A percentile compares a stretch with the other conserved stretches of the same genome.
Conservation (phyloP, 192 early-diverging fungal genomes). For the Cladochytrium replicatum region DNA sequence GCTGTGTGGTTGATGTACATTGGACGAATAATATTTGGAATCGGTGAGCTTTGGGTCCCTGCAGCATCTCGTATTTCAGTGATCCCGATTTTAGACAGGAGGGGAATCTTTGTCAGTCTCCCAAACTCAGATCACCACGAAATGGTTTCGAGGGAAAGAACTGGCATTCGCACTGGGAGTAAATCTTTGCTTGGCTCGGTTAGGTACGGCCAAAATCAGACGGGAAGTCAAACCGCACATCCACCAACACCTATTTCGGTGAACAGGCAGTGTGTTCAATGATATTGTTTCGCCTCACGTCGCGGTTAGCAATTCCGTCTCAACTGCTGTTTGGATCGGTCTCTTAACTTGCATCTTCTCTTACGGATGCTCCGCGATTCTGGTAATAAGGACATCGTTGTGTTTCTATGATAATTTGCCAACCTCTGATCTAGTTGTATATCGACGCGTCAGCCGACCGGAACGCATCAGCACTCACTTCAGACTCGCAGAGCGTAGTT, state of each 20-base stretch:
- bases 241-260: constrained; percentile 25
- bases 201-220: constrained; percentile 8
- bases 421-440: background rate
- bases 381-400: constrained; percentile 12
- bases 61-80: constrained; percentile 1
- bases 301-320: constrained; percentile 23
- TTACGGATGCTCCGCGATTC: constrained; percentile 16
- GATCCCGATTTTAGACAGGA: constrained; percentile 39
- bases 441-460: background rate
- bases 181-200: constrained; percentile 18
- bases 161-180: constrained; percentile 45
- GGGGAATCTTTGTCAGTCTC: constrained; percentile 39
- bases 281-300: constrained; percentile 43
- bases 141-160: constrained; percentile 45
- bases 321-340: constrained; percentile 41
- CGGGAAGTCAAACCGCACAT: constrained; percentile 7
- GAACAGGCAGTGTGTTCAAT: constrained; percentile 42
- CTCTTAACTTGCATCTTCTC: constrained; percentile 35
- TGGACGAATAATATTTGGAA: constrained; percentile 46
- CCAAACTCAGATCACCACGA: constrained; percentile 37
- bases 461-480: background rate
- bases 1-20: constrained; percentile 19
- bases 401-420: constrained; percentile 13
- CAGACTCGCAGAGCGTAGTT: background rate
- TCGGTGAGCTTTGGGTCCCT: constrained; percentile 17